Conservation (phyloP, 495 filamentous ascomycete species). For the Achaetomiella virescens region DNA sequence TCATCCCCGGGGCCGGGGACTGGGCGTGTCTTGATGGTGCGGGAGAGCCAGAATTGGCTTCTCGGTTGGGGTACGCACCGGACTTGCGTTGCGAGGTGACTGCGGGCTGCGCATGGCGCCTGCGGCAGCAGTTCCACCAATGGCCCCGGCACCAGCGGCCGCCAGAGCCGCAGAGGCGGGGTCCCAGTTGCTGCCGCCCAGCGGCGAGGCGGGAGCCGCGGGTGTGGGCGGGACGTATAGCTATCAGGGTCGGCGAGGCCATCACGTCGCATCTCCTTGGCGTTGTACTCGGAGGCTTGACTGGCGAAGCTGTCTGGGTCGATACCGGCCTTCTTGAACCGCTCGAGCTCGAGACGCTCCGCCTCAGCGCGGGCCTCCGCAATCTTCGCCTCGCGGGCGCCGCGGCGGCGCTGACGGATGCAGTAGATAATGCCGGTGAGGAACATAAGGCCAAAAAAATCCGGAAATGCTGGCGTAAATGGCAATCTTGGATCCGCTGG, state of each 20-base stretch:
- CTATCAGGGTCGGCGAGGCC: slow-evolving; percentile 29
- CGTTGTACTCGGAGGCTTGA: slow-evolving; percentile 37
- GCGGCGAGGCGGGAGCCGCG: slow-evolving; percentile 10
- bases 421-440: slow-evolving; percentile 52
- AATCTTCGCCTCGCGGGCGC: slow-evolving; percentile 55
- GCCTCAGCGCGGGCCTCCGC: slow-evolving; percentile 49
- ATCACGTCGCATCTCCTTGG: slow-evolving; percentile 29
- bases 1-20: neutral
- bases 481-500: slow-evolving; percentile 49
- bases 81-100: slow-evolving; percentile 21
- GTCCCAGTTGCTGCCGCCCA: slow-evolving; percentile 7
- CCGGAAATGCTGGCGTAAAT: slow-evolving; percentile 52
- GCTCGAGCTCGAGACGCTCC: slow-evolving; percentile 59
- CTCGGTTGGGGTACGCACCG: slow-evolving; percentile 7
- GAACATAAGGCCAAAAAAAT: slow-evolving; percentile 44
- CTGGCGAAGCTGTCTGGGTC: slow-evolving; percentile 40
- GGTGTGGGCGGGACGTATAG: slow-evolving; percentile 27
- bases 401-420: slow-evolving; percentile 59
- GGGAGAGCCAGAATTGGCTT: slow-evolving; percentile 9
- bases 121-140: slow-evolving; percentile 21
- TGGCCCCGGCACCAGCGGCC: slow-evolving; percentile 20
- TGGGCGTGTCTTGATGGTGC: slow-evolving; percentile 2
- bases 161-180: slow-evolving; percentile 18
- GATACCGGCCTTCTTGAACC: slow-evolving; percentile 42
- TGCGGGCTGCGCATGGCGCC: slow-evolving; percentile 23